These are phyloP conservation scores for Filosporella fistucella DNA, from an alignment of 495 filamentous ascomycete species.

Conservation along the genomic window DNA sequence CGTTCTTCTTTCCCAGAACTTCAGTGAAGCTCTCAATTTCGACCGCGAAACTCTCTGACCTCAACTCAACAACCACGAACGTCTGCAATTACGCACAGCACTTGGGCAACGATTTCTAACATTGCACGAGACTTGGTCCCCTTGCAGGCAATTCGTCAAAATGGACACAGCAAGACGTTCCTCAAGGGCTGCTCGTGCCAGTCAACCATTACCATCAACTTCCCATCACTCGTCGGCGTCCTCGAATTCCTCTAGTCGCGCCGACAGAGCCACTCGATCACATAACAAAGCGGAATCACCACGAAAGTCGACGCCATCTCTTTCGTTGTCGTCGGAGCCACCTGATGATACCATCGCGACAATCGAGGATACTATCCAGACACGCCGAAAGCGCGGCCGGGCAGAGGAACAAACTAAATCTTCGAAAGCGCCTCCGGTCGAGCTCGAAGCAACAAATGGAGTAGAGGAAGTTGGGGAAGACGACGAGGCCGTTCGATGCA, in stretches of 20 bases:
- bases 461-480: conserved; percentile 72
- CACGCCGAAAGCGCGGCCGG: conserved; percentile 67
- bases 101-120: neutral
- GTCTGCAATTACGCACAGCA: neutral
- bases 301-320: conserved; percentile 65
- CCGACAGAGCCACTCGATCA: conserved; percentile 65
- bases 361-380: conserved; percentile 60
- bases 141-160: conserved; percentile 1
- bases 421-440: conserved; percentile 43
- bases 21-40: too few relatives aligned
- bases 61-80: conserved; percentile 9
- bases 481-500: conserved; percentile 89
- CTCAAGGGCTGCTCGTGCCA: conserved; percentile 73
- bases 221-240: conserved; percentile 78
- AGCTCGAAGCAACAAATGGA: conserved; percentile 45
- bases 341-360: conserved; percentile 60
- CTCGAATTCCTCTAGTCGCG: conserved; percentile 55
- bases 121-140: neutral
- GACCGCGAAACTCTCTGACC: too few relatives aligned
- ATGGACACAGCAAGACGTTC: conserved; percentile 71
- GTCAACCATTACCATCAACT: conserved; percentile 62
- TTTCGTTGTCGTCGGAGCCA: conserved; percentile 72
- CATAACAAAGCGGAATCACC: conserved; percentile 70
- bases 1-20: too few relatives aligned
- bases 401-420: conserved; percentile 54